Percentiles rank a stretch among this genome's conserved stretches.
These are phyloP conservation scores for Elongisporangium undulatum DNA, from an alignment of 352 stramenopile genomes.

Conservation along the genomic window DNA sequence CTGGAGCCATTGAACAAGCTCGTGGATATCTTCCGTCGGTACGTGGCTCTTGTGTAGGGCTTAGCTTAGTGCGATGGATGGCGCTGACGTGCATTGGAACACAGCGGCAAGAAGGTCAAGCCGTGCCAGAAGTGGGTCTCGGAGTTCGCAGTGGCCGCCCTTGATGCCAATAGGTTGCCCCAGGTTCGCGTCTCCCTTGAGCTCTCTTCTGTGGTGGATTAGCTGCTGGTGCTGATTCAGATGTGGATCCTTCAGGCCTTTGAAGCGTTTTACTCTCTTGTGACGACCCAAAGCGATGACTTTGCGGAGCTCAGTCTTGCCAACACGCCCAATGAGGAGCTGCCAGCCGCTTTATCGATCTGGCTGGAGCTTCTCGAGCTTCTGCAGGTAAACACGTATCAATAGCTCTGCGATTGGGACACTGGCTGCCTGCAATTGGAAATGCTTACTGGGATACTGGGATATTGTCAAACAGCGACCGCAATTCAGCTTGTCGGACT, in stretches of 20 bases:
- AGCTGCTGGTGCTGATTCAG: not conserved
- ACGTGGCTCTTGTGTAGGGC: not conserved
- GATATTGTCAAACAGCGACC: conserved; percentile 26
- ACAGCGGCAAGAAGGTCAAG: conserved; percentile 70
- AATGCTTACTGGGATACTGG: not conserved
- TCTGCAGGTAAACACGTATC: conserved; percentile 39
- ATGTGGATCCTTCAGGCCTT: conserved; percentile 40
- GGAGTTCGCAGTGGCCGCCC: conserved; percentile 53
- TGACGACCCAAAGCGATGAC: conserved; percentile 20
- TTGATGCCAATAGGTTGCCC: conserved; percentile 43
- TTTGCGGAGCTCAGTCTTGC: conserved; percentile 34
- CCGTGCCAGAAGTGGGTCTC: conserved; percentile 76
- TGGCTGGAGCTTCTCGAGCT: conserved; percentile 77
- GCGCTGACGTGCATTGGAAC: not conserved
- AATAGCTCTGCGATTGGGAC: too few species aligned
- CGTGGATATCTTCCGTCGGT: conserved; percentile 64
- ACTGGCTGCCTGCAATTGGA: not conserved
- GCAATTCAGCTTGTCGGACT: conserved; percentile 54
- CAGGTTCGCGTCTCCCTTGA: conserved; percentile 17
- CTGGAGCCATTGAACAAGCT: conserved; percentile 72
- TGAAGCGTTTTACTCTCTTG: conserved; percentile 71
- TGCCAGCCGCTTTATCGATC: conserved; percentile 48
- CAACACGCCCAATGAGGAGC: conserved; percentile 56
- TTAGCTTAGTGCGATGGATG: conserved; percentile 4
- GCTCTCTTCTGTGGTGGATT: conserved; percentile 1